Conservation (phyloP, 306 rosid genomes). For the Cucurbita maxima region DNA sequence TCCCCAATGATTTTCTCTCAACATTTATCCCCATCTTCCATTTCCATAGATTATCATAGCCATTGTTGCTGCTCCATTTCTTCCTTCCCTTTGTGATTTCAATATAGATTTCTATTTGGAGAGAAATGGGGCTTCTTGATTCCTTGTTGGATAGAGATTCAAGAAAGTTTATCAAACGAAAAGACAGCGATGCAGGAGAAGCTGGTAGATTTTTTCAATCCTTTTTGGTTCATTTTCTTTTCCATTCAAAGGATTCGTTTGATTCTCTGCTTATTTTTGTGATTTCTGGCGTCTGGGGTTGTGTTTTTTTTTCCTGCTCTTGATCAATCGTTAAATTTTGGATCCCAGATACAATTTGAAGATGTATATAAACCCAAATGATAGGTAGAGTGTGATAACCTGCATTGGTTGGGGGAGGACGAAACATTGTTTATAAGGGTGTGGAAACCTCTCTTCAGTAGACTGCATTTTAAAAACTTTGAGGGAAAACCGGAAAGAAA, state of each 20-base stretch:
- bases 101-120: not conserved
- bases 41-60: not conserved
- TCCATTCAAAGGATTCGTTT: too few species aligned
- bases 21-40: not conserved
- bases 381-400: too few species aligned
- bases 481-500: too few species aligned
- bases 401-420: too few species aligned
- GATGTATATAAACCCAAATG: not conserved
- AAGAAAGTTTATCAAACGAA: constrained; percentile 48
- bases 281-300: not conserved
- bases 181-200: constrained; percentile 95
- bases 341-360: not conserved
- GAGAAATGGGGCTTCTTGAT: constrained; percentile 47
- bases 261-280: not conserved
- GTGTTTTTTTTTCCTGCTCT: constrained; percentile 2
- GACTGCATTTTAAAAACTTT: too few species aligned
- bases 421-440: too few species aligned
- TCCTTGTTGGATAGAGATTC: constrained; percentile 30
- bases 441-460: too few species aligned
- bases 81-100: constrained; percentile 8
- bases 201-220: not conserved
- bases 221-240: too few species aligned
- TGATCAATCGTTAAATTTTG: not conserved
- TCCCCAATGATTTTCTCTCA: not conserved
- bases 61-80: not conserved